Conservation (phyloP, 257 asterid species). For the Solanum stenotomum region DNA sequence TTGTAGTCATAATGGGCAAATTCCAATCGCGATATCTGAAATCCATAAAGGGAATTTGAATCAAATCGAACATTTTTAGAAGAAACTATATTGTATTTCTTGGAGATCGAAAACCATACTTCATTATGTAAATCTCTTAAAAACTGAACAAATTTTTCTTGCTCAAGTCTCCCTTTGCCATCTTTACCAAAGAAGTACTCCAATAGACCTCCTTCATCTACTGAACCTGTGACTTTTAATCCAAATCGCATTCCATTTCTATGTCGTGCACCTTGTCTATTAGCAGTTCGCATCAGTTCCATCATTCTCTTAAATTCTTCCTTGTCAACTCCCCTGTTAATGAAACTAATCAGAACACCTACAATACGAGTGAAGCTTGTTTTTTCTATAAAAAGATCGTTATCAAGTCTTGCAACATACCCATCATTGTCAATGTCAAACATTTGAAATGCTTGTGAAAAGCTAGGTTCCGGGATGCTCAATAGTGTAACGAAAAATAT, state of each 20-base stretch:
- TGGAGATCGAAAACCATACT: constrained; percentile 17
- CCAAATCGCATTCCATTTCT: constrained; percentile 73
- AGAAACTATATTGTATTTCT: neutral
- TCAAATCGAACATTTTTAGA: neutral
- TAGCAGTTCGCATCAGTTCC: constrained; percentile 71
- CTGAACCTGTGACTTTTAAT: constrained; percentile 56
- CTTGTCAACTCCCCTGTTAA: constrained; percentile 64
- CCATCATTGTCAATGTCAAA: constrained; percentile 76
- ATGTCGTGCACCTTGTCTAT: constrained; percentile 75
- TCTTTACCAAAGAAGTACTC: constrained; percentile 78
- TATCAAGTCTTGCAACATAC: constrained; percentile 20
- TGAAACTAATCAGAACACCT: neutral
- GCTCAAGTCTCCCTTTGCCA: constrained; percentile 54
- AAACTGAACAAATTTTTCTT: constrained; percentile 57
- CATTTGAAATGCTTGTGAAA: constrained; percentile 74
- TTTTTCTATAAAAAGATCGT: neutral
- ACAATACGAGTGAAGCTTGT: neutral
- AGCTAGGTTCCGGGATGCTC: constrained; percentile 87
- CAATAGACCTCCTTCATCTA: constrained; percentile 71
- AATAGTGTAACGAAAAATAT: constrained; percentile 79
- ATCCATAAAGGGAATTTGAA: neutral
- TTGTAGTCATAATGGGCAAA: constrained; percentile 73
- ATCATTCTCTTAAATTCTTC: constrained; percentile 85
- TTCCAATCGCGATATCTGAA: constrained; percentile 65
- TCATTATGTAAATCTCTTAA: constrained; percentile 75